A percentile compares a stretch with the other conserved stretches of the same genome.
Conservation (phyloP, 1,284 basidiomycete genomes). For the Vanrija pseudolonga region DNA sequence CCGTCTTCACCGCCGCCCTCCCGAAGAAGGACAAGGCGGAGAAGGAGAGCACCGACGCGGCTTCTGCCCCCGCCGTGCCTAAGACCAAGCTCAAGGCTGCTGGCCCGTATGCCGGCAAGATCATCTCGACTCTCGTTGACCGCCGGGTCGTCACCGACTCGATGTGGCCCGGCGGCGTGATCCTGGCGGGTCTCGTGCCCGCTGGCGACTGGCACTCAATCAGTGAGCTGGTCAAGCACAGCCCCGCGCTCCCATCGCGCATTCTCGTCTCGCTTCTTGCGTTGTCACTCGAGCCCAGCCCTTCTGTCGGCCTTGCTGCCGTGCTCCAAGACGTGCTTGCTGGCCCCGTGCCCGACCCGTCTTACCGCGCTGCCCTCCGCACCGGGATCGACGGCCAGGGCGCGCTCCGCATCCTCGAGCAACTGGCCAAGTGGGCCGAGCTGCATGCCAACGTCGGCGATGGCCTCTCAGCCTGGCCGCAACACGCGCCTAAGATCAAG, state of each 20-base stretch:
- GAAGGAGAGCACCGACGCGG: neutral
- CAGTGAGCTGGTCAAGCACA: conserved; percentile 10
- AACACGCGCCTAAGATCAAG: neutral
- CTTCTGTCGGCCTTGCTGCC: conserved; percentile 14
- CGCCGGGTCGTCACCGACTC: conserved; percentile 30
- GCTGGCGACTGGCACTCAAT: conserved; percentile 31
- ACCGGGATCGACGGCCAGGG: conserved; percentile 28
- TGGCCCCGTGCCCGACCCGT: conserved; percentile 35
- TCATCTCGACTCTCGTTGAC: conserved; percentile 29
- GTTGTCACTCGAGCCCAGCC: conserved; percentile 12
- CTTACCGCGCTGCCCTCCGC: conserved; percentile 38
- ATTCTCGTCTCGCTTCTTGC: conserved; percentile 30
- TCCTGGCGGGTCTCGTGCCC: conserved; percentile 33
- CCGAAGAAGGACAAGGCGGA: neutral
- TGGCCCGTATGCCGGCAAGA: conserved; percentile 30
- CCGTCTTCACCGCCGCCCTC: conserved; percentile 27
- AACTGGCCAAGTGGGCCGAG: conserved; percentile 34
- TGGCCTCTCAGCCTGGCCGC: conserved; percentile 32
- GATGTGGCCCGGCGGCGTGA: conserved; percentile 37
- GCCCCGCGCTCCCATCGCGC: conserved; percentile 32
- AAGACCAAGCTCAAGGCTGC: conserved; percentile 4
- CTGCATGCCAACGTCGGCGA: conserved; percentile 23
- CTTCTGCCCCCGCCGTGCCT: neutral
- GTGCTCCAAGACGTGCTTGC: conserved; percentile 28
- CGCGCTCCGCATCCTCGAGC: conserved; percentile 29